Evolutionary conservation across 345 rosid genomes (phyloP), one percentile per base, ranked within the genome.

Genomic region (Acer yangbiense): DNA sequence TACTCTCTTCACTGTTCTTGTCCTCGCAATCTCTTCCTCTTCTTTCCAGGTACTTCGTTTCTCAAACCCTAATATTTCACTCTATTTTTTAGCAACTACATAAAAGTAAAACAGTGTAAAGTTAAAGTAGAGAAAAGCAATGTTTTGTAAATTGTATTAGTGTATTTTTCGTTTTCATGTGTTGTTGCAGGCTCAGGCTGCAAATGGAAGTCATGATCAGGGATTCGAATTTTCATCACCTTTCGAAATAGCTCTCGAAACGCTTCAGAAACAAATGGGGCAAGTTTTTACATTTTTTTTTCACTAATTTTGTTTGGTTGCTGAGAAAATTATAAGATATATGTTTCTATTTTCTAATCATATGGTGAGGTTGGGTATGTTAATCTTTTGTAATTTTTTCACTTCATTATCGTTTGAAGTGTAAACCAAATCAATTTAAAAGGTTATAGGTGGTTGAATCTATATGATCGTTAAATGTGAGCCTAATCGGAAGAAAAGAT

Each of bases 241-340:
- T 13, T 87, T 89, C 52, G 65, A 72, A 0, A 10, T 76, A 10
- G 87, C 86, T 74, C 87, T 86, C 12, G 78, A 74, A 21, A 76
- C 78, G 46, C 85, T 88, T 4, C 89, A 86, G 78, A 68, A 78
- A 12, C 91, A 83, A 67, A 82, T 88, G 17, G 81, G 85, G 91
- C 69, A 73, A 71, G 61, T 29, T 43, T 23, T 35, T 12, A 17
- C 23, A 7, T 16, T 68, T 20, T 46, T 17, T 35, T 71, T 61
- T 7, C 46, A 58, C 41, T 68, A 20, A 55, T 1, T 32, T 14
- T 41, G 16, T 46, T 69, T 43, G 39, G 20, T 70, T 67, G 7
- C 61, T 76, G 58, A 16, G 75, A 9, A 57, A 25, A 68, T 3
- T 6, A 6, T 4, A 17, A 10, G 8, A 3, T 50, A 11, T 14